These are phyloP conservation scores for Hypoxylon trugodes DNA, from an alignment of 495 filamentous ascomycete species.

Conservation along the genomic window DNA sequence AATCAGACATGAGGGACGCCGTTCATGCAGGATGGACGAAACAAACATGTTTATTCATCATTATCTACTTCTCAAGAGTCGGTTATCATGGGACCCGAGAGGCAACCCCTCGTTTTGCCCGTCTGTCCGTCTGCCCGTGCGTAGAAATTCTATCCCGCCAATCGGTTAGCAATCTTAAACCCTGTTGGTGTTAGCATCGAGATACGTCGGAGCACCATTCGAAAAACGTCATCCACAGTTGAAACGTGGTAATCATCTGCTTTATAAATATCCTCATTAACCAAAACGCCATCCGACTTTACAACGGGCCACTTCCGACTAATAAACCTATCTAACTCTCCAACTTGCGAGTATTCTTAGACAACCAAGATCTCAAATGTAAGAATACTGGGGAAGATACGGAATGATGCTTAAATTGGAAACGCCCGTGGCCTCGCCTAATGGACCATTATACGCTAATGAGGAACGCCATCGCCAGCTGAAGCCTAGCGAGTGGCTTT, in stretches of 20 bases:
- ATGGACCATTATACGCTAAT: background rate
- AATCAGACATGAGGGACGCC: slow-evolving; percentile 2
- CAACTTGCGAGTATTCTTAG: too few species aligned
- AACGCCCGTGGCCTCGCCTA: too few species aligned
- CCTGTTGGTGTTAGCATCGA: slow-evolving; percentile 4
- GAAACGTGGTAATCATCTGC: background rate
- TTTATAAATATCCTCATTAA: too few species aligned
- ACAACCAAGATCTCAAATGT: too few species aligned
- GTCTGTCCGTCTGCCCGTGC: slow-evolving; percentile 19
- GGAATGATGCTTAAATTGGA: too few species aligned
- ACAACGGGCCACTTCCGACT: too few species aligned
- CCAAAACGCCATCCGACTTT: too few species aligned
- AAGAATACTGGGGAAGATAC: background rate
- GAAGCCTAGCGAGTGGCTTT: slow-evolving; percentile 10
- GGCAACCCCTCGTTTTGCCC: slow-evolving; percentile 26
- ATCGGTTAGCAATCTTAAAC: slow-evolving; percentile 3
- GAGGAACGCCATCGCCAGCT: slow-evolving; percentile 1
- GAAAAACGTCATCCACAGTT: background rate
- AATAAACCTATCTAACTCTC: too few species aligned
- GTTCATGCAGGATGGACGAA: slow-evolving; percentile 13
- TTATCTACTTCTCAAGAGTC: background rate
- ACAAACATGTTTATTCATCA: slow-evolving; percentile 15
- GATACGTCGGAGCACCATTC: slow-evolving; percentile 15
- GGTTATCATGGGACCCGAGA: background rate
- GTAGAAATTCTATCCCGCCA: slow-evolving; percentile 24